phyloP scores from a whole-genome alignment of 2,329 filamentous ascomycete genomes.

The Claviceps sorghi region DNA sequence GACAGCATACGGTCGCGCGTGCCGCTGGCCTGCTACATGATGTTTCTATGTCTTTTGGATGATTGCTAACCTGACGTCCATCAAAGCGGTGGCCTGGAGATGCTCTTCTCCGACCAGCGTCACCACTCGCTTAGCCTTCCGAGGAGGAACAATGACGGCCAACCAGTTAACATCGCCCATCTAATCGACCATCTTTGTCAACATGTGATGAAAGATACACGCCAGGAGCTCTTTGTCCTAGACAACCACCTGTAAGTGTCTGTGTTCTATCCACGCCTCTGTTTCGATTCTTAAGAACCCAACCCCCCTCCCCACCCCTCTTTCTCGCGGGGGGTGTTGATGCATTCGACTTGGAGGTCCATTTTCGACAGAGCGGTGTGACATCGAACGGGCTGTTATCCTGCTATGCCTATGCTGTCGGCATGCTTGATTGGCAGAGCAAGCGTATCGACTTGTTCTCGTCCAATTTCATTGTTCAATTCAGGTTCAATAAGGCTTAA shows the following conservation, averaged over 20 bases:
- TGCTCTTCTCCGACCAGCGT: conserved; percentile 76
- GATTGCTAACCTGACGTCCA: background rate
- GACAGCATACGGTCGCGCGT: too few species aligned
- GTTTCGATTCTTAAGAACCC: background rate
- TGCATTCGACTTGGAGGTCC: background rate
- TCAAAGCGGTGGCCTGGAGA: conserved; percentile 73
- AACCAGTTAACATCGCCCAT: conserved; percentile 53
- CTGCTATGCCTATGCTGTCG: background rate
- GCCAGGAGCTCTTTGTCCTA: conserved; percentile 80
- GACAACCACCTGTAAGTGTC: conserved; percentile 69
- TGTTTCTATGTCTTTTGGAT: background rate
- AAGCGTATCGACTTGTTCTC: background rate
- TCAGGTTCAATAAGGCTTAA: background rate
- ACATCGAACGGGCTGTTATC: background rate
- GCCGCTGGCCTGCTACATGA: too few species aligned
- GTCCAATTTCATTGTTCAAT: background rate
- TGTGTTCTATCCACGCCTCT: conserved; percentile 4
- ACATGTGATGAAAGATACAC: conserved; percentile 68
- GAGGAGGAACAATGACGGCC: conserved; percentile 40
- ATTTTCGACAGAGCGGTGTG: background rate
- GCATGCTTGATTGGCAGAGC: background rate
- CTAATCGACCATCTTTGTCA: conserved; percentile 69
- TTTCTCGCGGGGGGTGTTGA: too few species aligned
- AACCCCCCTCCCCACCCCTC: background rate
- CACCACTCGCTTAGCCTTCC: conserved; percentile 60